phyloP scores from a whole-genome alignment of 2,329 filamentous ascomycete genomes.

The Ophiostoma montium region DNA sequence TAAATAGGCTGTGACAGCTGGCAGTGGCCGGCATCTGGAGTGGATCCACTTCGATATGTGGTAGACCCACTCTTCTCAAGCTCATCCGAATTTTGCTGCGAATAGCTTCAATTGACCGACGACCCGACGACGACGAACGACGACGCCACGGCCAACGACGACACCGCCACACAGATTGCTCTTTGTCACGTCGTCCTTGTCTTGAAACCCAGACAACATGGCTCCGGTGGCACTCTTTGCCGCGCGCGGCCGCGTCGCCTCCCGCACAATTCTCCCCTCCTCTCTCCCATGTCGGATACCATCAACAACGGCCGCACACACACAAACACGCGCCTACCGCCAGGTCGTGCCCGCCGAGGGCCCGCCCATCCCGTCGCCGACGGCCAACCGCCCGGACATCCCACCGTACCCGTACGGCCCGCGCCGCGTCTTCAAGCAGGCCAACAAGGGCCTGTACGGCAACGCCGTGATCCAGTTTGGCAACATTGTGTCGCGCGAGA shows the following conservation, averaged over 20 bases:
- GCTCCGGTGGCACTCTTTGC: neutral
- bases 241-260: conserved; percentile 5
- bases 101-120: neutral
- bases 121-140: too few species aligned
- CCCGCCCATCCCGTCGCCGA: conserved; percentile 29
- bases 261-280: conserved; percentile 24
- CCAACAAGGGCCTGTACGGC: conserved; percentile 62
- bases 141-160: neutral
- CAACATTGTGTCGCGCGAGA: conserved; percentile 57
- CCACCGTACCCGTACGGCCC: conserved; percentile 62
- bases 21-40: neutral
- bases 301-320: too few species aligned
- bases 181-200: too few species aligned
- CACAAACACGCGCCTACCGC: conserved; percentile 15
- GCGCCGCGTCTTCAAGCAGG: conserved; percentile 62
- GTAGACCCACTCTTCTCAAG: neutral
- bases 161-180: too few species aligned
- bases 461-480: conserved; percentile 59
- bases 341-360: conserved; percentile 15
- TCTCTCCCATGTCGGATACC: too few species aligned
- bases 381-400: conserved; percentile 27
- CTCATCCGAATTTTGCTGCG: conserved; percentile 5
- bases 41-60: neutral
- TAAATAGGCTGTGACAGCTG: neutral
- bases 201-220: neutral